phyloP scores from a whole-genome alignment of 1,284 basidiomycete species.

The Papiliotrema fonsecae region DNA sequence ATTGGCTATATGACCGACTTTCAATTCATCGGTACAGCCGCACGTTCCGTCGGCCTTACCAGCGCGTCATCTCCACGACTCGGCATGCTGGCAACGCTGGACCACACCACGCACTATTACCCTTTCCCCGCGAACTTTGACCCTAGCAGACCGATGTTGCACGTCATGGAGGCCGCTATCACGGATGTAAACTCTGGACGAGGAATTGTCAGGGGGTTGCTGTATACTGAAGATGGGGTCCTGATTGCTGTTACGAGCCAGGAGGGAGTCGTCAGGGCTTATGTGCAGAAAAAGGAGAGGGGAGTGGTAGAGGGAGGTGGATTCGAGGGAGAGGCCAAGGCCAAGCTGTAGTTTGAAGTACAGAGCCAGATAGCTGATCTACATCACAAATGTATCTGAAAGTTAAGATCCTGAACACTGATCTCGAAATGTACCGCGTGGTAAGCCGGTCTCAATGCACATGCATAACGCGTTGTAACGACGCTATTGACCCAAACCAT shows the following conservation, averaged over 20 bases:
- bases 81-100: slow-evolving; percentile 73
- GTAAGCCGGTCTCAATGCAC: no score
- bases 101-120: slow-evolving; percentile 82
- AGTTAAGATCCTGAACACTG: no score
- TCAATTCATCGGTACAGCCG: slow-evolving; percentile 65
- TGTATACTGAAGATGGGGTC: slow-evolving; percentile 66
- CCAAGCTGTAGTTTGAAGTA: not conserved
- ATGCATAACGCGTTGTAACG: no score
- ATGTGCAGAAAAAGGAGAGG: slow-evolving; percentile 22
- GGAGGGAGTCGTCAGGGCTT: slow-evolving; percentile 61
- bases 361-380: no score
- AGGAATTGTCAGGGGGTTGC: slow-evolving; percentile 67
- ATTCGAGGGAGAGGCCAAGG: slow-evolving; percentile 9
- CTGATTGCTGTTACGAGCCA: slow-evolving; percentile 74
- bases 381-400: no score
- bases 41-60: slow-evolving; percentile 63
- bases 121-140: slow-evolving; percentile 65
- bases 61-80: slow-evolving; percentile 46
- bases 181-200: slow-evolving; percentile 61
- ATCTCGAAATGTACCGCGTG: no score
- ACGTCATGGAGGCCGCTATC: slow-evolving; percentile 67
- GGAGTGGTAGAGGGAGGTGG: slow-evolving; percentile 27
- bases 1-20: slow-evolving; percentile 80
- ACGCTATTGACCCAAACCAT: no score
- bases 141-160: slow-evolving; percentile 72